phyloP scores from a whole-genome alignment of 208 protist genomes.

The Crithidia sp. region DNA sequence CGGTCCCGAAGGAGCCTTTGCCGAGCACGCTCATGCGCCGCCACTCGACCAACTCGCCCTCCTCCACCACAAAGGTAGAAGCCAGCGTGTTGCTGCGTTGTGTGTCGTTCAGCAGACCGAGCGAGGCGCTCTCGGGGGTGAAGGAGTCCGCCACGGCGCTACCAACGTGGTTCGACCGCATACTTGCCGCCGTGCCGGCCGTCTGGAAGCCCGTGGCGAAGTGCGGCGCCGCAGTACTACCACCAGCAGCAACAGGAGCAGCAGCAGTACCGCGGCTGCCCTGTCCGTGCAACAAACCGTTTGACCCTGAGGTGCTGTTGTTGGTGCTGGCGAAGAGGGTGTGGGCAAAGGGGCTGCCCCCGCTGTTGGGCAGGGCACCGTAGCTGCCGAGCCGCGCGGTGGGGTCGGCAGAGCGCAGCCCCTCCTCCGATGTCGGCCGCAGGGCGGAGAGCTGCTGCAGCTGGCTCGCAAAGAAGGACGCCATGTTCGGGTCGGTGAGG shows the following conservation, averaged over 20 bases:
- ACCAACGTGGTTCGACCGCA: background rate
- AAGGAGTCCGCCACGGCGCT: background rate
- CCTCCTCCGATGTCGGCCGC: background rate
- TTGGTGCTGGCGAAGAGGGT: constrained; percentile 3
- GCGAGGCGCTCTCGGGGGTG: constrained; percentile 35
- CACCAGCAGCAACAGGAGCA: background rate
- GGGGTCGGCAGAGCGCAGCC: background rate
- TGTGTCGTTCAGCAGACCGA: constrained; percentile 38
- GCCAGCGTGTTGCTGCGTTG: constrained; percentile 20
- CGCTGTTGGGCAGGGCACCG: background rate
- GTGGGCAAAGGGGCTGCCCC: constrained; percentile 5
- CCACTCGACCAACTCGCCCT: constrained; percentile 71
- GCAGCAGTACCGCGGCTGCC: background rate
- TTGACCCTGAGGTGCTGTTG: background rate
- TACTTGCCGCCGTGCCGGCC: background rate
- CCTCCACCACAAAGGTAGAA: constrained; percentile 46
- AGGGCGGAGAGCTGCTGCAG: constrained; percentile 27
- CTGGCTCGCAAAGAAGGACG: constrained; percentile 24
- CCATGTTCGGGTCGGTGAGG: constrained; percentile 1
- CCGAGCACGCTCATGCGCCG: constrained; percentile 79
- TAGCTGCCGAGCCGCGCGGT: background rate
- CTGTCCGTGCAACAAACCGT: background rate
- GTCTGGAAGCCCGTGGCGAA: background rate
- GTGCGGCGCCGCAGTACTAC: background rate
- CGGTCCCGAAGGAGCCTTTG: constrained; percentile 86